A percentile compares a stretch with the other conserved stretches of the same genome.
phyloP scores from a whole-genome alignment of 345 rosid genomes.

The Rhizophora apiculata region DNA sequence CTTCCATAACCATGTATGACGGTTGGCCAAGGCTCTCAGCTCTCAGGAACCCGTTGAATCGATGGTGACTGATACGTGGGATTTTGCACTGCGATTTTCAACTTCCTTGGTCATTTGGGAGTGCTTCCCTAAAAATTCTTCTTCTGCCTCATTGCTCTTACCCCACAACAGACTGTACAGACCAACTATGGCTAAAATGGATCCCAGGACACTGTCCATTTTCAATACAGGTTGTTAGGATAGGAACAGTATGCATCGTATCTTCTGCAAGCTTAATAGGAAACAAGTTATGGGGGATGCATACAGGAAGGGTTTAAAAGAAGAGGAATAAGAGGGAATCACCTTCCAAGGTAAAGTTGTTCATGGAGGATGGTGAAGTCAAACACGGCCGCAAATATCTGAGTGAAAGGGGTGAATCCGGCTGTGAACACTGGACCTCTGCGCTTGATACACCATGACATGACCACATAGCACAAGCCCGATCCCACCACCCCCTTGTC shows the following conservation, averaged over 20 bases:
- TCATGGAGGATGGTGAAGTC: slow-evolving; percentile 25
- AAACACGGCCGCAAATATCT: slow-evolving; percentile 29
- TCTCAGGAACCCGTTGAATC: neutral
- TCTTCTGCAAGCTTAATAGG: neutral
- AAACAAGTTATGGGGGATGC: neutral
- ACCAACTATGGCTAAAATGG: neutral
- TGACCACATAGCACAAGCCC: slow-evolving; percentile 26
- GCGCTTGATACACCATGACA: slow-evolving; percentile 34
- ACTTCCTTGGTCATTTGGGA: neutral
- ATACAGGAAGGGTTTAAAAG: neutral
- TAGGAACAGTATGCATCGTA: too few species aligned
- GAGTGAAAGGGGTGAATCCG: slow-evolving; percentile 27
- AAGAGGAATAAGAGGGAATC: neutral
- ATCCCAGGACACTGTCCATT: neutral
- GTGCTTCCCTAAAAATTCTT: neutral
- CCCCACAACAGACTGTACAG: neutral
- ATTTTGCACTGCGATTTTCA: neutral
- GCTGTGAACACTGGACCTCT: slow-evolving; percentile 33
- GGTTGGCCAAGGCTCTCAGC: neutral
- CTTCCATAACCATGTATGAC: too few species aligned
- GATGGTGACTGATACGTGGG: neutral
- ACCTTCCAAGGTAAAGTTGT: slow-evolving; percentile 33
- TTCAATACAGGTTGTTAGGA: neutral
- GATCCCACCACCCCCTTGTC: slow-evolving; percentile 28
- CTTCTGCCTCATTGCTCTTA: neutral